Evolutionary conservation across 352 stramenopile species (phyloP), one percentile per base, ranked within the genome.

Genomic region (Phytopythium montanum): DNA sequence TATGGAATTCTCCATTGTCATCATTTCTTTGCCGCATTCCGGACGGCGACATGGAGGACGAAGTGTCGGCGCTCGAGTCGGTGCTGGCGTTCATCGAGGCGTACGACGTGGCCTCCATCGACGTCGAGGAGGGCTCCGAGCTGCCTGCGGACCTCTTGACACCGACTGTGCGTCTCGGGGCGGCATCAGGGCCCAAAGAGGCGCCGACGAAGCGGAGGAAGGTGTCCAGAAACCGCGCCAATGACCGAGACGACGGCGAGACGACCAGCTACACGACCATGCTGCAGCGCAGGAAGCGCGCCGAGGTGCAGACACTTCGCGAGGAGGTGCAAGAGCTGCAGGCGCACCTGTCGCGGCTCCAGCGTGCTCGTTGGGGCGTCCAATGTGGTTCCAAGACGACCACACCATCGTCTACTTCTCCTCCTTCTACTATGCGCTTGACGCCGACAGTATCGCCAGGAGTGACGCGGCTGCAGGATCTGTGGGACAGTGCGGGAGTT

Each of bases 41-140:
- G 3, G 7, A 25, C 2, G 26, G 23, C 10, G 28, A 13, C 12
- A 57, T 57, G 25, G 62, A 51, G 28, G 59, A 64, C 42, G n/a
- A 48, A 1, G 33, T 42, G 33, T 34, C 52, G 36, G 59, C 66
- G 25, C 23, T 73, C 62, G 66, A 70, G 23, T 61, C 66, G 5
- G 38, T 70, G 8, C 51, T 71, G 23, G 58, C 67, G 23, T 69
- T 71, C 41, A 74, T 74, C 45, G 67, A 74, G 33, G 59, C 67
- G n/a, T 68, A 50, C 42, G 60, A 69, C 36, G 42, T 46, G 3
- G 53, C 39, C 2, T 49, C 36, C 6, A 48, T 58, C 53, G 38
- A 49, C 38, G 8, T 38, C 3, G 9, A 14, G 31, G 51, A 46
- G 4, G 51, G 31, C 3, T 13, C 21, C 51, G n/a, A 56, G 5